phyloP scores from a whole-genome alignment of 2,329 filamentous ascomycete genomes.

The Aureobasidium mangrovei region DNA sequence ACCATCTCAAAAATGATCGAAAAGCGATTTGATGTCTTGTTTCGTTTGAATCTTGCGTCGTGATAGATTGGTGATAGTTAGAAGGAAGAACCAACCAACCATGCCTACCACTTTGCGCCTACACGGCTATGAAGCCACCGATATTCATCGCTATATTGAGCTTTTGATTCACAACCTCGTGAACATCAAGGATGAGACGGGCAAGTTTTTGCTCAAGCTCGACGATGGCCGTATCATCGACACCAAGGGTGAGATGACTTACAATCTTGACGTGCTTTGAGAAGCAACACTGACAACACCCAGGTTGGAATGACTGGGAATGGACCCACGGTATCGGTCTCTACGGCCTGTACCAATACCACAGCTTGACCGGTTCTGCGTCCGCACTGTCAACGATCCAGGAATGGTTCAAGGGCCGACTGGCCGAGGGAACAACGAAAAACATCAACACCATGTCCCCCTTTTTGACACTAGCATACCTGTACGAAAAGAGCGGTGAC shows the following conservation, averaged over 20 bases:
- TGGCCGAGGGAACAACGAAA: constrained; percentile 66
- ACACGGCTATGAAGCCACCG: constrained; percentile 32
- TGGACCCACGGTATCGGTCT: constrained; percentile 52
- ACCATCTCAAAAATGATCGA: neutral
- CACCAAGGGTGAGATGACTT: constrained; percentile 49
- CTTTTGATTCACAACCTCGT: constrained; percentile 64
- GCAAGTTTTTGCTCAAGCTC: constrained; percentile 63
- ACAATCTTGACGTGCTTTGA: too few relatives aligned
- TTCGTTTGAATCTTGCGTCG: neutral
- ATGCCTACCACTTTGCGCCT: constrained; percentile 33
- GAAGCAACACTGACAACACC: neutral
- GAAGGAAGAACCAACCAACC: neutral
- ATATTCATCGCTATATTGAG: constrained; percentile 50
- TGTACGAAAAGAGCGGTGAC: constrained; percentile 66
- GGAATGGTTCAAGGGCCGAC: constrained; percentile 62
- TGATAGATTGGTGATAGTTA: neutral
- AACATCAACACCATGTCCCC: constrained; percentile 71
- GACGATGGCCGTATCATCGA: constrained; percentile 68
- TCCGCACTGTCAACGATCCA: constrained; percentile 57
- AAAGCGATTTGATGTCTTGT: neutral
- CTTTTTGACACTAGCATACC: constrained; percentile 65
- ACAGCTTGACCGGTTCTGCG: constrained; percentile 58
- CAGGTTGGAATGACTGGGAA: constrained; percentile 69
- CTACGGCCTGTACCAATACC: constrained; percentile 76
- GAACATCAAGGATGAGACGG: constrained; percentile 67